Percentiles rank a stretch among this genome's conserved stretches.
phyloP scores from a whole-genome alignment of 345 rosid species.

The Microthlaspi erraticum region DNA sequence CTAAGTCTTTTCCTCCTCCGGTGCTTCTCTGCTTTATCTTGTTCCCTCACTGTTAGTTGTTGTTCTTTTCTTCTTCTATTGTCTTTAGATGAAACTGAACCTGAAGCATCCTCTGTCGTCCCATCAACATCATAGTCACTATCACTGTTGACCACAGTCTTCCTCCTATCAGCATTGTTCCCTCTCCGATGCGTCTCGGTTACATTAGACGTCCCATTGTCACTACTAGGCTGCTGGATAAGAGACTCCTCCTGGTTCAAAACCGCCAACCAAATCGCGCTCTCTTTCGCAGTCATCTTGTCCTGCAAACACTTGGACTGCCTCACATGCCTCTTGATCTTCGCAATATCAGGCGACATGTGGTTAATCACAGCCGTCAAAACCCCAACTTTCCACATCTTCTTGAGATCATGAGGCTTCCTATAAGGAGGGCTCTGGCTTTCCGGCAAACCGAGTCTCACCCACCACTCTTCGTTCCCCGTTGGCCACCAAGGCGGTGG shows the following conservation, averaged over 20 bases:
- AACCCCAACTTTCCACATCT: constrained; percentile 99
- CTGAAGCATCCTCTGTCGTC: constrained; percentile 58
- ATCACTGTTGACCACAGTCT: constrained; percentile 57
- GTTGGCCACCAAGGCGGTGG: constrained; percentile 99
- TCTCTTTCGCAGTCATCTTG: constrained; percentile 99
- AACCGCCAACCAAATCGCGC: constrained; percentile 97
- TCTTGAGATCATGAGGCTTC: constrained; percentile 97
- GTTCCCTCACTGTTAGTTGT: constrained; percentile 48
- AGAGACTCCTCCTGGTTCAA: constrained; percentile 82
- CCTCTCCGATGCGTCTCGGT: constrained; percentile 66
- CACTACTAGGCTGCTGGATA: constrained; percentile 81
- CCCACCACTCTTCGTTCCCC: constrained; percentile 97
- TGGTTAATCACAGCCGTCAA: constrained; percentile 96
- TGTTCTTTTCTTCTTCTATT: constrained; percentile 58
- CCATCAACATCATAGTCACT: constrained; percentile 93
- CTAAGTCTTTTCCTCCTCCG: constrained; percentile 56
- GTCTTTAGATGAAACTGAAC: constrained; percentile 88
- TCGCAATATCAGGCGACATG: constrained; percentile 94
- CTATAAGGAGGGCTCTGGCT: constrained; percentile 86
- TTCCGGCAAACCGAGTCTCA: constrained; percentile 60
- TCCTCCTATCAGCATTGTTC: constrained; percentile 52
- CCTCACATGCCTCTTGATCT: constrained; percentile 90
- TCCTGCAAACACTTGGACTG: constrained; percentile 98
- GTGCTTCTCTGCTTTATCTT: constrained; percentile 51
- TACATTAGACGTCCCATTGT: constrained; percentile 80